Evolutionary conservation across 768 basidiomycete species (phyloP).

Genomic region (Aureoboletus auriporus): DNA sequence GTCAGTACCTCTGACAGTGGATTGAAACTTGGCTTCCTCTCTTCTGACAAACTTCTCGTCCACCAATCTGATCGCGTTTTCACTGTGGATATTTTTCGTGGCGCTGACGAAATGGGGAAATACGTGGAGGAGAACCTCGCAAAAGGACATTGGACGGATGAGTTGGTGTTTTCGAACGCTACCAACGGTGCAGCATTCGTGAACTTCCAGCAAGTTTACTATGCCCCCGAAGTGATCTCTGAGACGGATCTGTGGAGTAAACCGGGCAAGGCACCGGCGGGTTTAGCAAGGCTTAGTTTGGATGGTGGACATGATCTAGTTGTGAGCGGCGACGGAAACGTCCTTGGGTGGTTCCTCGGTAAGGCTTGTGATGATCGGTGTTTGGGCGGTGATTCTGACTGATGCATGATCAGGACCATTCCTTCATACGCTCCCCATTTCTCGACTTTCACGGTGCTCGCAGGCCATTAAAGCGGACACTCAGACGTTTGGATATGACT

Average conservation of each 20-base stretch:
- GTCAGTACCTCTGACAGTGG: slow-evolving; percentile 39
- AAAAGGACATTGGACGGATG: slow-evolving; percentile 52
- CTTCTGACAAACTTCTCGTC: slow-evolving; percentile 54
- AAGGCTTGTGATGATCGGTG: slow-evolving; percentile 10
- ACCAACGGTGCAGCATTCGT: slow-evolving; percentile 55
- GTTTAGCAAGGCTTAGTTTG: slow-evolving; percentile 58
- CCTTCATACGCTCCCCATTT: slow-evolving; percentile 53
- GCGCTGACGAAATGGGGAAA: slow-evolving; percentile 43
- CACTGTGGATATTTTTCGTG: slow-evolving; percentile 45
- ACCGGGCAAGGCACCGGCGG: slow-evolving; percentile 61
- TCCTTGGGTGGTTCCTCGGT: slow-evolving; percentile 75
- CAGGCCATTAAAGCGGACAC: slow-evolving; percentile 46
- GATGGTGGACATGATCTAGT: slow-evolving; percentile 73
- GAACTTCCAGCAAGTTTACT: slow-evolving; percentile 66
- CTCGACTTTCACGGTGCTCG: slow-evolving; percentile 46
- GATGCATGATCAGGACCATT: slow-evolving; percentile 15
- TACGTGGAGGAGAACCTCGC: slow-evolving; percentile 48
- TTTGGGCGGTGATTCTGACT: background rate
- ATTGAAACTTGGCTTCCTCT: slow-evolving; percentile 53
- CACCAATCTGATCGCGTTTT: slow-evolving; percentile 52
- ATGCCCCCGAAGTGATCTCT: slow-evolving; percentile 42
- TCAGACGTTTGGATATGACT: slow-evolving; percentile 57
- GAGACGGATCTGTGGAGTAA: slow-evolving; percentile 60
- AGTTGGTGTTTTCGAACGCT: slow-evolving; percentile 45
- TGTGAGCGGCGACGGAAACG: slow-evolving; percentile 60